These are phyloP conservation scores for Aspergillus funiculosus DNA, from an alignment of 495 filamentous ascomycete genomes.

Conservation along the genomic window DNA sequence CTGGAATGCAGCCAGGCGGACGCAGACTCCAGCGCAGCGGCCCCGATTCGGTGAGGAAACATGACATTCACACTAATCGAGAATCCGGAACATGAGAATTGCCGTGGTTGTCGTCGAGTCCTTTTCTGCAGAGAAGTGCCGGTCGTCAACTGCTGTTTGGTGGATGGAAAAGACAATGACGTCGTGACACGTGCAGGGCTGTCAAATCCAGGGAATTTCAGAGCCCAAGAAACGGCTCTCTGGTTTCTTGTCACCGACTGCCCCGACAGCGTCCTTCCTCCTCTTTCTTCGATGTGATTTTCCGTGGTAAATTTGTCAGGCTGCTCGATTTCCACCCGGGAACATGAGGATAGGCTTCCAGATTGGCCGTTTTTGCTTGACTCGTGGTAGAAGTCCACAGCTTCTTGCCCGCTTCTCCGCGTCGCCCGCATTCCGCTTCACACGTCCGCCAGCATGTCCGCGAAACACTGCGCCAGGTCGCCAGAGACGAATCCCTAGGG, in stretches of 20 bases:
- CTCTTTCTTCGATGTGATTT: conserved; percentile 8
- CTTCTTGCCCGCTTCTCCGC: conserved; percentile 17
- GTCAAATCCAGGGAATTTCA: neutral
- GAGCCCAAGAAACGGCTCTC: neutral
- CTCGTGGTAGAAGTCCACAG: conserved; percentile 28
- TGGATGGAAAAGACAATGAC: conserved; percentile 1
- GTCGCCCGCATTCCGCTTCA: conserved; percentile 16
- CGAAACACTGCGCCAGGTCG: conserved; percentile 23
- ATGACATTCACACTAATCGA: no score
- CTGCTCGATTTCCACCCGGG: conserved; percentile 22
- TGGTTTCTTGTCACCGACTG: neutral
- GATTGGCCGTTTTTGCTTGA: conserved; percentile 51
- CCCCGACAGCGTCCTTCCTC: neutral
- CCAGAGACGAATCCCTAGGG: conserved; percentile 22
- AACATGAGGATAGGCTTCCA: conserved; percentile 52
- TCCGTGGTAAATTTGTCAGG: no score
- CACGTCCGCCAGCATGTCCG: conserved; percentile 23
- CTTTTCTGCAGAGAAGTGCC: neutral
- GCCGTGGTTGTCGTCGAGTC: no score
- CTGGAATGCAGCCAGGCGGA: neutral
- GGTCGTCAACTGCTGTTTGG: neutral
- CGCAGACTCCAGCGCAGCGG: neutral
- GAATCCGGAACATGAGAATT: no score
- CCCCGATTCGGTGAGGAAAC: no score
- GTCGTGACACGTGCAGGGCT: conserved; percentile 15